Conservation (phyloP, 768 basidiomycete species). For the Crucibulum laeve region DNA sequence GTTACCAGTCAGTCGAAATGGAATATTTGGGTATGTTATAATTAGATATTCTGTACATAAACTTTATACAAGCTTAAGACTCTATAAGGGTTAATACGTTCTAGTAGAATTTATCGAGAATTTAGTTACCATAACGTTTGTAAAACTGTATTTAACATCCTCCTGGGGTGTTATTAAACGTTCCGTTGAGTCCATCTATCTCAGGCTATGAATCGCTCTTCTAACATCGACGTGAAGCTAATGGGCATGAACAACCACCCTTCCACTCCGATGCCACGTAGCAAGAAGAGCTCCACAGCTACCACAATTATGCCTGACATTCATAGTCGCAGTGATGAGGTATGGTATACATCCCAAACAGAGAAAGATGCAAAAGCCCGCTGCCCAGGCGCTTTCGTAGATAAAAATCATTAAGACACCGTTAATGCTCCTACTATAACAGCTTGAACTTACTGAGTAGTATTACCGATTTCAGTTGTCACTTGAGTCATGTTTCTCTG, state of each 20-base stretch:
- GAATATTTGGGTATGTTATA: too few relatives aligned
- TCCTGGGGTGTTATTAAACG: too few relatives aligned
- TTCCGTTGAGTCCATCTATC: too few relatives aligned
- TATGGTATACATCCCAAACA: slow-evolving; percentile 1
- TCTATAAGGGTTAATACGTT: too few relatives aligned
- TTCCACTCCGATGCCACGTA: slow-evolving; percentile 2
- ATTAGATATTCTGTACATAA: too few relatives aligned
- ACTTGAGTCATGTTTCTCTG: neutral
- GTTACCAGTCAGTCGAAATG: too few relatives aligned
- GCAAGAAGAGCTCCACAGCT: neutral
- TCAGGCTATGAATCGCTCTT: too few relatives aligned
- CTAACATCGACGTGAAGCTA: too few relatives aligned
- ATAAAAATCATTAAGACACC: neutral
- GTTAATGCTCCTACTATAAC: neutral
- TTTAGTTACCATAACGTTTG: too few relatives aligned
- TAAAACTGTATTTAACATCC: too few relatives aligned
- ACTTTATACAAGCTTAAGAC: too few relatives aligned
- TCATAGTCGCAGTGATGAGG: neutral
- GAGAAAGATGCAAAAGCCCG: neutral
- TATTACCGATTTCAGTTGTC: neutral
- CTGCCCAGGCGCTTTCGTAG: neutral
- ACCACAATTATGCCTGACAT: slow-evolving; percentile 1
- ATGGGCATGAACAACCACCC: slow-evolving; percentile 5
- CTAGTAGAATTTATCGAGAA: too few relatives aligned
- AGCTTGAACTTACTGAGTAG: neutral